Percentiles rank a stretch among this genome's conserved stretches.
These are phyloP conservation scores for Penicillium aurantiogriseum DNA, from an alignment of 2,329 filamentous ascomycete genomes.

Conservation along the genomic window DNA sequence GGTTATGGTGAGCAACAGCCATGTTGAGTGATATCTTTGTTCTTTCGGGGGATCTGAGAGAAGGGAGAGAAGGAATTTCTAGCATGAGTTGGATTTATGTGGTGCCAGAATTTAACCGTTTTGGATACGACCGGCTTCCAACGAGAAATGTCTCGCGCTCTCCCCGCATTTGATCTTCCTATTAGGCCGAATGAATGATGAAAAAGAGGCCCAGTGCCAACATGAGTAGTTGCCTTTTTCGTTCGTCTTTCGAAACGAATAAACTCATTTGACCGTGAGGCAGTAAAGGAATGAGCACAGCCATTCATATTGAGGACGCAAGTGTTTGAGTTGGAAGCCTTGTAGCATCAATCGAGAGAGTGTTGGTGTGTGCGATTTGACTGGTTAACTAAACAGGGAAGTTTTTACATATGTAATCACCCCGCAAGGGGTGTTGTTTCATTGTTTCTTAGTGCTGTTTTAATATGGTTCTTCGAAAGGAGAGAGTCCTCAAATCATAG, in stretches of 20 bases:
- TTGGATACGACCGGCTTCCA: too few species aligned
- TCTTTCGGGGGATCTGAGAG: neutral
- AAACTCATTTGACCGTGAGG: neutral
- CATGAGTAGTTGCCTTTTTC: neutral
- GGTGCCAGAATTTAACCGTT: too few species aligned
- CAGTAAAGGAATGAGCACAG: neutral
- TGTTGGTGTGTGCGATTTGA: neutral
- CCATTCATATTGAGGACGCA: neutral
- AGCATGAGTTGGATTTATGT: neutral
- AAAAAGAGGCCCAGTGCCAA: neutral
- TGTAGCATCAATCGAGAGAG: neutral
- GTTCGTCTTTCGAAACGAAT: too few species aligned
- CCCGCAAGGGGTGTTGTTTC: too few species aligned
- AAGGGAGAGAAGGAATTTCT: neutral
- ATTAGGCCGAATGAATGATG: neutral
- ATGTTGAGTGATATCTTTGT: neutral
- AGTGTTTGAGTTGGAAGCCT: neutral
- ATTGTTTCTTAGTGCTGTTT: neutral
- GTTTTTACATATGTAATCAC: neutral
- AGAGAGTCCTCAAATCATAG: neutral
- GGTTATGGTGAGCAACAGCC: conserved; percentile 33
- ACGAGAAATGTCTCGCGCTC: too few species aligned
- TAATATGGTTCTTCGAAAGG: neutral
- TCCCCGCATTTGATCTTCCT: neutral
- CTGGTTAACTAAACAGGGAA: neutral